phyloP scores from a whole-genome alignment of 129 eudicot species.

The Flaveria robusta region DNA sequence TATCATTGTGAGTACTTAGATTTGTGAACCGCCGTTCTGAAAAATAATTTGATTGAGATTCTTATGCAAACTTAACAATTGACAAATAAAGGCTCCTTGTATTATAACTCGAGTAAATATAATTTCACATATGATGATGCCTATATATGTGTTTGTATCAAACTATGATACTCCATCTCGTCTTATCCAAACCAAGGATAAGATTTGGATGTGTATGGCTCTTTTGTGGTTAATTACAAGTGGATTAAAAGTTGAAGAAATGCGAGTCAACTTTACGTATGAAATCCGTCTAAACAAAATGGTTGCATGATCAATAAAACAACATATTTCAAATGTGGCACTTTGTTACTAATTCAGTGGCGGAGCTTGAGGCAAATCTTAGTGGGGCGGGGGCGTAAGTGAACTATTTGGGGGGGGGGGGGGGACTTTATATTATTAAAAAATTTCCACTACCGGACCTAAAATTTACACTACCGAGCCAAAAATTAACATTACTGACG shows the following conservation, averaged over 20 bases:
- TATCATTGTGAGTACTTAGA: neutral
- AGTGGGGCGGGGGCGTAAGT: too few relatives aligned
- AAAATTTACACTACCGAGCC: too few relatives aligned
- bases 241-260: neutral
- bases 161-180: neutral
- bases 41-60: too few relatives aligned
- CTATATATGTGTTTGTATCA: neutral
- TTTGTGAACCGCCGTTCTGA: too few relatives aligned
- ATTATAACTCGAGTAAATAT: too few relatives aligned
- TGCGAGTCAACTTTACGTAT: neutral
- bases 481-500: too few relatives aligned
- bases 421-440: too few relatives aligned
- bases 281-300: neutral
- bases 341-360: too few relatives aligned
- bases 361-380: too few relatives aligned
- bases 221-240: neutral
- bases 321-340: neutral
- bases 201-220: neutral
- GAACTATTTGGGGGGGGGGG: too few relatives aligned
- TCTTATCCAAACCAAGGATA: neutral
- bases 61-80: too few relatives aligned
- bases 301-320: neutral
- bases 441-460: too few relatives aligned
- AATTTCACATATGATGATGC: neutral
- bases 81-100: neutral